Evolutionary conservation across 495 filamentous ascomycete genomes (phyloP), one percentile per base, ranked within the genome.

Genomic region (Sabuloglossum arenarium): DNA sequence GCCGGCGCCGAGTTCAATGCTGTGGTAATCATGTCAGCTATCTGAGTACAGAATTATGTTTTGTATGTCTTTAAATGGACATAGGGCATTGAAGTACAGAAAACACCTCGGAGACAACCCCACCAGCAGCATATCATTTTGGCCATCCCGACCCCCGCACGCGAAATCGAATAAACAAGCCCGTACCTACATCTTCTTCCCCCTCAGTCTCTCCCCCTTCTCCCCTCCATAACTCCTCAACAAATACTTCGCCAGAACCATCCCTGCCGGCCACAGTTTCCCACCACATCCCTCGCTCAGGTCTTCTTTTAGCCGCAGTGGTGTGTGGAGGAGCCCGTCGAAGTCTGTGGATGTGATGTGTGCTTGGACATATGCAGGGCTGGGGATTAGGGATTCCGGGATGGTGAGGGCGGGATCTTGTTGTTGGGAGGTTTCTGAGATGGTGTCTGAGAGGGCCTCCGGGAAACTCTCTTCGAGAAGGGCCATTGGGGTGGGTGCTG

Each of bases 251-350:
- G 82, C 77, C 27, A 98, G 69, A 1, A 88, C 79, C 79, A 88
- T 84, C 10, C 91, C 91, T 1, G 91, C 91, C 0, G 89, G 91
- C 91, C 91, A 97, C 14, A 93, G 71, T 64, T 88, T 82, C 1
- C 91, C 91, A 16, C 91, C 91, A 66, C 90, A 96, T 61, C 90
- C 90, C 61, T 85, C 77, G 54, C 73, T 77, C 14, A 94, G 73
- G 63, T 97, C 86, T 65, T 94, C 86, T 61, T 85, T 82, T 12
- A 97, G 76, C 53, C 76, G 71, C 39, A 98, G 70, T 8, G 86
- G 82, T 28, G 73, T 63, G 16, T 68, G 64, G 16, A 96, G 72
- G 25, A 91, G 76, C 14, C 85, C 84, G 43, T 82, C 76, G 60
- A 98, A 93, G 46, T 81, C 75, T 29, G 86, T 68, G 21, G 67